Evolutionary conservation across 1,284 basidiomycete species (phyloP), one percentile per base, ranked within the genome.

Genomic region (Sanguinoderma infundibulare): DNA sequence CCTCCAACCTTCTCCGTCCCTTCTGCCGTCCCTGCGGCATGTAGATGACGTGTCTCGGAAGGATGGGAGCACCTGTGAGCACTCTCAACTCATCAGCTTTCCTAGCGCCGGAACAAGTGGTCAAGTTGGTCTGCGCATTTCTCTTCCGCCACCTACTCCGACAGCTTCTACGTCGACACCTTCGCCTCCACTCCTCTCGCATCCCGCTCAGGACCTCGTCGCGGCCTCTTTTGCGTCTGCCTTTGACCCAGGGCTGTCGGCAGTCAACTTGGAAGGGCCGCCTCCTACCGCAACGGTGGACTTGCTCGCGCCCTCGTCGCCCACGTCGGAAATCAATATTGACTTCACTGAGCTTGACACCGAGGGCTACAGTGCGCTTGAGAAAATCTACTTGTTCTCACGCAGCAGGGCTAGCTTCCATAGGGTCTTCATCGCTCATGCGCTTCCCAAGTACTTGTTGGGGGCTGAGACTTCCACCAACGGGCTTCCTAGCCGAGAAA

Each of bases 311-410:
- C 46, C 62, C n/a, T 46, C 63, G 47, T 28, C 55, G 8, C 46
- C 62, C n/a, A 39, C 63, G 47, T 28, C 63, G 5, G 73, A 55
- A 30, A 32, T 28, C 47, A 68, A 69, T 44, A 58, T 74, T 55
- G 73, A 73, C 54, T 71, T 74, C 51, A 66, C 73, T n/a, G 72
- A 74, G 59, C 76, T 91, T 68, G 88, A 91, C 59, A 86, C 90
- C 62, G 92, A 96, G 70, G 85, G 87, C 59, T 84, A 97, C 57
- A 93, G 80, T 72, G 85, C 91, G 20, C 86, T 98, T 34, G 96
- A 99, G 78, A 91, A 93, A 71, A 98, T 98, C 68, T 98, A 98
- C 78, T 83, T 98, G 30, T 95, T 95, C 70, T 92, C 93, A 63
- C 87, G 92, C 69, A 96, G 94, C 75, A 90, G 90, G 66, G 89